Conservation (phyloP, 2,329 filamentous ascomycete species). For the Colletotrichum liriopes region DNA sequence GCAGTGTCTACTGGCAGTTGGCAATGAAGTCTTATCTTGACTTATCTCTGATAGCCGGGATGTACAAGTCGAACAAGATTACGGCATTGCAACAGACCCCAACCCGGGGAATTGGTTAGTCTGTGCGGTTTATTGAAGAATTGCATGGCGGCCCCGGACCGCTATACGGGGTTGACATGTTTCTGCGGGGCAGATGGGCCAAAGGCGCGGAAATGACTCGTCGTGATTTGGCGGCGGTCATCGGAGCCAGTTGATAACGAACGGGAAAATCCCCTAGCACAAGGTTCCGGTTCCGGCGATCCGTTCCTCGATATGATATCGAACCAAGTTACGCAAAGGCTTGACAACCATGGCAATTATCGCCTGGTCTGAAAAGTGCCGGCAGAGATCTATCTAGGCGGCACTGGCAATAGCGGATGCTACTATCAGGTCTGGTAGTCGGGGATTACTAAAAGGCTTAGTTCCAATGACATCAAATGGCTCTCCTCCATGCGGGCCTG, state of each 20-base stretch:
- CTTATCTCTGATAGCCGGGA: slow-evolving; percentile 27
- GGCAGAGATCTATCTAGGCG: neutral
- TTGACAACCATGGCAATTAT: slow-evolving; percentile 6
- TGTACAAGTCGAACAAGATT: neutral
- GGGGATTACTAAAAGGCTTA: neutral
- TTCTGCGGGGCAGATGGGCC: slow-evolving; percentile 20
- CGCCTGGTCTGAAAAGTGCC: neutral
- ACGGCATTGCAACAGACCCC: slow-evolving; percentile 16
- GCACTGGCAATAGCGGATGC: no score
- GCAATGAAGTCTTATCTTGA: slow-evolving; percentile 11
- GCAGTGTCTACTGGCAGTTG: neutral
- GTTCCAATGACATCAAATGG: neutral
- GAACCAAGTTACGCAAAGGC: slow-evolving; percentile 4
- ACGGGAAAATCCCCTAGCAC: slow-evolving; percentile 28
- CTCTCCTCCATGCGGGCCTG: neutral
- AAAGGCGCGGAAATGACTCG: slow-evolving; percentile 30
- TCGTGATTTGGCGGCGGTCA: slow-evolving; percentile 17
- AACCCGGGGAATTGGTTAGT: slow-evolving; percentile 17
- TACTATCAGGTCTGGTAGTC: neutral
- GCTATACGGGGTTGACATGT: slow-evolving; percentile 32
- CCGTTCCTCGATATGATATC: neutral
- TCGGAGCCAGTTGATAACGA: slow-evolving; percentile 26
- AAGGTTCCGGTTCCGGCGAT: slow-evolving; percentile 42
- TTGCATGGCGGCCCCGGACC: slow-evolving; percentile 14
- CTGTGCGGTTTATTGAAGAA: slow-evolving; percentile 20